A percentile compares a stretch with the other conserved stretches of the same genome.
These are phyloP conservation scores for Decorospora gaudefroyi DNA, from an alignment of 2,329 filamentous ascomycete species.

Conservation along the genomic window DNA sequence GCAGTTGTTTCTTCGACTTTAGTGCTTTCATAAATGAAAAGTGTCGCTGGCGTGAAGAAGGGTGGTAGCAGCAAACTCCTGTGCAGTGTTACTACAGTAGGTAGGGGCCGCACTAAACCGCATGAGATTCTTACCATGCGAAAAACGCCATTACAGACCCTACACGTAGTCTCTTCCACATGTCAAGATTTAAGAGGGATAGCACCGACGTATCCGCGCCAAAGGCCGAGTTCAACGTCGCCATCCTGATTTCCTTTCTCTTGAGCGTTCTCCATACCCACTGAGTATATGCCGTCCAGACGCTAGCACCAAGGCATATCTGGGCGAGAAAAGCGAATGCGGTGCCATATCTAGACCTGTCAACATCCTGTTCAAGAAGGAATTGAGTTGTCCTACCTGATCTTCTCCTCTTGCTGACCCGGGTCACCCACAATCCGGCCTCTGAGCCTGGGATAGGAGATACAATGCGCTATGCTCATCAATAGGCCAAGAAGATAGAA, in stretches of 20 bases:
- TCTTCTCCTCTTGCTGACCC: conserved; percentile 1
- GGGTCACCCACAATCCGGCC: not conserved
- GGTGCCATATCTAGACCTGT: not conserved
- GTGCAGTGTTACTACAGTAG: not conserved
- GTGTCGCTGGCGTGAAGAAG: conserved; percentile 1
- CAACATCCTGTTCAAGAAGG: too few species aligned
- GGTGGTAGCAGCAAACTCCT: not conserved
- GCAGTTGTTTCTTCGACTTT: not conserved
- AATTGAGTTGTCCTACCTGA: too few species aligned
- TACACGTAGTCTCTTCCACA: conserved; percentile 1
- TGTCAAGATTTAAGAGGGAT: not conserved
- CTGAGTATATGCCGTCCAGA: not conserved
- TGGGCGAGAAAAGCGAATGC: conserved; percentile 2
- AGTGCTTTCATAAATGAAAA: conserved; percentile 2
- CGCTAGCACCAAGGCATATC: conserved; percentile 1
- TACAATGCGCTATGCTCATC: not conserved
- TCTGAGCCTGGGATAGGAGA: not conserved
- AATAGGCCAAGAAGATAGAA: not conserved
- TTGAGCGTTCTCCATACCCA: not conserved
- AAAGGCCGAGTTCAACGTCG: not conserved
- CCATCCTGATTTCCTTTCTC: not conserved
- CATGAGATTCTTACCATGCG: conserved; percentile 1
- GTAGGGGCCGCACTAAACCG: too few species aligned
- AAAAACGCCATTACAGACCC: not conserved
- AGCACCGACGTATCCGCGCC: not conserved